Evolutionary conservation across 169 alveolate species (phyloP), one percentile per base, ranked within the genome.

Genomic region (Plasmodium gonderi): DNA sequence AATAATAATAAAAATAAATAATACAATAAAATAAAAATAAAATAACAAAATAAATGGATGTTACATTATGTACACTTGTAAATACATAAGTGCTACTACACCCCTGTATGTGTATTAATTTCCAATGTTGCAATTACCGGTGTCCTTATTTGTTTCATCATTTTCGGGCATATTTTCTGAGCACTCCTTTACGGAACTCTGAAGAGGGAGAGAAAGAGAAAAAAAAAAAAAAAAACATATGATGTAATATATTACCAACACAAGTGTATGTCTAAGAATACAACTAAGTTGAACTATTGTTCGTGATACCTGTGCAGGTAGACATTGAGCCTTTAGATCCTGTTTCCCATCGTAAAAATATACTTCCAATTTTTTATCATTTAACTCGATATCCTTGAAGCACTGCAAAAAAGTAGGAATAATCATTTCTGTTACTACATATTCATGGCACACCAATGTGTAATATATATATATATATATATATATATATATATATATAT

Each of bases 281-380:
- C 38, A 17, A 79, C 77, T 17, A 11, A 3, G 33, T 36, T 14
- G 14, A 23, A 40, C 36, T 77, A 44, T 23, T 40, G 51, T 68
- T 33, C 49, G 44, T 26, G 49, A 17, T 65, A 82, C 93, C 76
- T 78, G 23, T 5, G 95, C 74, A 44, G 98, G 96, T 2, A 97
- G 40, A 40, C 97, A 82, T 60, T 96, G 97, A 31, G 98, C 96
- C 65, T 96, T 95, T 64, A 97, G 80, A 79, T 97, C 98, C 64
- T 96, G 96, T 77, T 95, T 96, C 29, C 98, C 98, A 81, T 97
- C 98, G 69, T 94, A 97, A 91, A 97, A 97, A 95, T 96, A 97
- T 26, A 96, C 98, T 60, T 97, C 97, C 79, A 97, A 90, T 45
- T 79, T 87, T 42, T 96, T 93, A 36, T 96, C 98, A 79, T 96